phyloP scores from a whole-genome alignment of 2,329 filamentous ascomycete genomes.

The Lachnellula cervina region DNA sequence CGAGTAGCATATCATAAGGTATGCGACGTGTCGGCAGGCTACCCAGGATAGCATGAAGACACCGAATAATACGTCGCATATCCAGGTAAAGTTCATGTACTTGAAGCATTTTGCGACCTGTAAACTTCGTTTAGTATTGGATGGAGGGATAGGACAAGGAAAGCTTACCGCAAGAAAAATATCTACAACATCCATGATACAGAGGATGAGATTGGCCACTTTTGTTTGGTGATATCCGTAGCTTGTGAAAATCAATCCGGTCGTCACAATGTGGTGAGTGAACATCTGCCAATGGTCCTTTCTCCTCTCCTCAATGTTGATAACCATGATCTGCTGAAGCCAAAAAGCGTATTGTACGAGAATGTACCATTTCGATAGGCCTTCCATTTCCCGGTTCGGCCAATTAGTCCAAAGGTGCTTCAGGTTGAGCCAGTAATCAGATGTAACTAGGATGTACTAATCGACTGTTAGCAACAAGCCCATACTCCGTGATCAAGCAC shows the following conservation, averaged over 20 bases:
- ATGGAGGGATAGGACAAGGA: background rate
- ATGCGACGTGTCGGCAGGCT: conserved; percentile 74
- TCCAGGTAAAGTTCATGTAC: conserved; percentile 69
- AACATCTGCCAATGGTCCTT: conserved; percentile 98
- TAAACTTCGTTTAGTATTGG: background rate
- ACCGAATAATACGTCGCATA: conserved; percentile 80
- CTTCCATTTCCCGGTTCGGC: conserved; percentile 70
- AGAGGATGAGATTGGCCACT: conserved; percentile 82
- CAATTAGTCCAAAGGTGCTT: conserved; percentile 77
- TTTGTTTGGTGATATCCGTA: conserved; percentile 85
- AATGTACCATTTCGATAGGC: conserved; percentile 82
- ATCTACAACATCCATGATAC: conserved; percentile 91
- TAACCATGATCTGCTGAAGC: conserved; percentile 88
- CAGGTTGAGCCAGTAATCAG: conserved; percentile 73
- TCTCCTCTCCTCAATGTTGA: conserved; percentile 88
- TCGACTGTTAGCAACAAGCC: conserved; percentile 16
- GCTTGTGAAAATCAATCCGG: conserved; percentile 69
- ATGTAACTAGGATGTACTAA: conserved; percentile 76
- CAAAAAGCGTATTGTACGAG: conserved; percentile 88
- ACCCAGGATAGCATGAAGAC: conserved; percentile 86
- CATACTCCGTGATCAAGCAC: background rate
- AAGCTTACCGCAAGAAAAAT: conserved; percentile 73
- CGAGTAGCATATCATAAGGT: conserved; percentile 76
- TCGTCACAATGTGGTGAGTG: conserved; percentile 88
- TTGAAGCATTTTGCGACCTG: conserved; percentile 90